A percentile compares a stretch with the other conserved stretches of the same genome.
Evolutionary conservation across 202 grass and related monocot species (phyloP).

Genomic region (Panicum virgatum): DNA sequence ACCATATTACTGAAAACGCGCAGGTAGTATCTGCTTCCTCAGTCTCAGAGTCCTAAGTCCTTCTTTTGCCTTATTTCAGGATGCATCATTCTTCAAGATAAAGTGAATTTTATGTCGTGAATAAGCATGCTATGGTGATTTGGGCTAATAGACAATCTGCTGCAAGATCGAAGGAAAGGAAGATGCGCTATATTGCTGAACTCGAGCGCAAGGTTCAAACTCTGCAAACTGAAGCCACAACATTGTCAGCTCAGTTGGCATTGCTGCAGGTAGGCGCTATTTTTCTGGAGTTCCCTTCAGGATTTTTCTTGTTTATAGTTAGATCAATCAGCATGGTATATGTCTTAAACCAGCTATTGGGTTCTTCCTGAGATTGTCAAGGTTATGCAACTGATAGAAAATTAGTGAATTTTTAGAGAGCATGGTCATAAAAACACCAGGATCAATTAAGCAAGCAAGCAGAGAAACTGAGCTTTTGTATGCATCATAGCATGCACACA

Average conservation of each 20-base stretch:
- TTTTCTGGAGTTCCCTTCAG: background rate
- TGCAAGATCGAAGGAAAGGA: slow-evolving; percentile 99
- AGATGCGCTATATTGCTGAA: slow-evolving; percentile 96
- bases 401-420: background rate
- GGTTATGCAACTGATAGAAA: slow-evolving; percentile 25
- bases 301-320: slow-evolving; percentile 12
- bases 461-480: too few species aligned
- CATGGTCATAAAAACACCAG: background rate
- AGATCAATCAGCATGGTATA: background rate
- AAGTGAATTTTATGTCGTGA: background rate
- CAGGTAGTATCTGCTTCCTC: background rate
- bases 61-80: background rate
- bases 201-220: slow-evolving; percentile 94
- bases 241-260: slow-evolving; percentile 78
- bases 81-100: background rate
- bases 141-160: slow-evolving; percentile 99
- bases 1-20: background rate
- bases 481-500: too few species aligned
- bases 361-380: slow-evolving; percentile 15
- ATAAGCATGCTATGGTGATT: slow-evolving; percentile 42
- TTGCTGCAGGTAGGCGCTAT: slow-evolving; percentile 72
- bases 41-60: too few species aligned
- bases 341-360: background rate
- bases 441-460: too few species aligned
- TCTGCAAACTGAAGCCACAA: slow-evolving; percentile 94